phyloP scores from a whole-genome alignment of 176 grass and related monocot species.

The Dendrocalamus sinicus region DNA sequence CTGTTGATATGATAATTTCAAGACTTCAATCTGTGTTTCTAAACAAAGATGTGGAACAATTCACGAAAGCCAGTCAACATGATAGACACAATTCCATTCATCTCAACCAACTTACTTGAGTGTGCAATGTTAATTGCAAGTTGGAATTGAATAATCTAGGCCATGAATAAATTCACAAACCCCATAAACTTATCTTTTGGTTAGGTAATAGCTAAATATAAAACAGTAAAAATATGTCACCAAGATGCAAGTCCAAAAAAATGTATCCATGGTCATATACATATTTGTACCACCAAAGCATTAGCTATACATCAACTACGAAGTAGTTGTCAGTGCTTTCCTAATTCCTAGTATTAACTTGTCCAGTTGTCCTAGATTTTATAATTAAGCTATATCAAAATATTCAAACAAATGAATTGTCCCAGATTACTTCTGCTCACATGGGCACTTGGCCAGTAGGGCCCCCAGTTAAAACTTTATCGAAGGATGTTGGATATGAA shows the following conservation, averaged over 20 bases:
- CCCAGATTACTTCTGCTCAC: background rate
- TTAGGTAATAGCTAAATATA: background rate
- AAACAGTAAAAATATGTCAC: background rate
- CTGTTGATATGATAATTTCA: background rate
- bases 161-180: background rate
- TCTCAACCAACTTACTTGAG: background rate
- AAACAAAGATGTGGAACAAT: background rate
- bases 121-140: background rate
- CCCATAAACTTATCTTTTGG: background rate
- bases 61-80: background rate
- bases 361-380: background rate
- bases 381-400: background rate
- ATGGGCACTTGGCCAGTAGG: background rate
- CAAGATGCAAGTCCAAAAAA: background rate
- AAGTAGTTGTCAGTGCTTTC: background rate
- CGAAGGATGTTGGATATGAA: background rate
- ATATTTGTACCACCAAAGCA: slow-evolving; percentile 13
- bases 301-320: background rate
- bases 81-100: background rate
- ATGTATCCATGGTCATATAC: background rate
- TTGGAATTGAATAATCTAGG: background rate
- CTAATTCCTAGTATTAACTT: background rate
- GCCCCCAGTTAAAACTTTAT: background rate
- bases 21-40: background rate
- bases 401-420: background rate